Percentiles rank a stretch among this genome's conserved stretches.
Conservation (phyloP, 139 green algal genomes). For the Micractinium sp. region DNA sequence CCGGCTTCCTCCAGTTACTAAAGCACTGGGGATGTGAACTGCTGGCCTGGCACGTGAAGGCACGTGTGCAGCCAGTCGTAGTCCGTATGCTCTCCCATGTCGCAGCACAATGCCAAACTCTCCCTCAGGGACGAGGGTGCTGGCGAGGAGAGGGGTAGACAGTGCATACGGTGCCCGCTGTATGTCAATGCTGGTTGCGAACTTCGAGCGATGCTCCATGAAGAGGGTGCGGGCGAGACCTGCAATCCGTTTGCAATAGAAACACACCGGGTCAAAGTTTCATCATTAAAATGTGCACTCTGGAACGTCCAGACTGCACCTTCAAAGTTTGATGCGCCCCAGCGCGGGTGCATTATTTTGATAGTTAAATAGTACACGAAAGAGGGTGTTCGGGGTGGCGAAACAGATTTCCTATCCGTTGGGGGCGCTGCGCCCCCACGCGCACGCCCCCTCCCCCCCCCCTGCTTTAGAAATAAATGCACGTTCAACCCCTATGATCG, state of each 20-base stretch:
- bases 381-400: background rate
- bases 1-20: conserved; percentile 4
- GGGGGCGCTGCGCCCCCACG: no score
- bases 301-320: no score
- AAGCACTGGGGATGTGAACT: background rate
- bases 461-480: no score
- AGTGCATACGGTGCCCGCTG: background rate
- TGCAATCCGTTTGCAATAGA: background rate
- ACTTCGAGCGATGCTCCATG: background rate
- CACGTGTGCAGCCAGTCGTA: background rate
- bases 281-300: no score
- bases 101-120: background rate
- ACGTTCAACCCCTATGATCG: background rate
- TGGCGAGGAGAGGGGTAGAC: background rate
- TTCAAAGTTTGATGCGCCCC: no score
- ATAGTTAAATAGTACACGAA: background rate
- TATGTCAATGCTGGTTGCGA: background rate
- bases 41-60: background rate
- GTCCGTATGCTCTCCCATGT: background rate
- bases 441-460: no score
- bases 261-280: no score
- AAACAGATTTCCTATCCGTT: no score
- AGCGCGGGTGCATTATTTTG: background rate
- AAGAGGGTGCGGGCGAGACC: conserved; percentile 10
- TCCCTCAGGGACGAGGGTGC: background rate